Evolutionary conservation across 306 rosid genomes (phyloP).

Genomic region (Rosa multiflora): DNA sequence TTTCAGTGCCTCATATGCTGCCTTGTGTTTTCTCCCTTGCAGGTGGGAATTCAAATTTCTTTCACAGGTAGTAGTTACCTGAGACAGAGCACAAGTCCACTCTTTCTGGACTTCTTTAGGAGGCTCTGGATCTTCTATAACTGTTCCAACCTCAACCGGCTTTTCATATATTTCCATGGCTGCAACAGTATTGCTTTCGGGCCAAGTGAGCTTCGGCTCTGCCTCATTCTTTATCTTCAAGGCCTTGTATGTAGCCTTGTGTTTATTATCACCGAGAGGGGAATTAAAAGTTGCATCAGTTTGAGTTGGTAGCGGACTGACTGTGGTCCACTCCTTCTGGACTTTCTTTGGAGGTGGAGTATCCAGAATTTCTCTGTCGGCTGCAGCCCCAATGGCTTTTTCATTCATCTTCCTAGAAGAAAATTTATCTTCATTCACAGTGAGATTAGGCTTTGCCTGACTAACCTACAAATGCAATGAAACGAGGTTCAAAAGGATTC

Average conservation of each 20-base stretch:
- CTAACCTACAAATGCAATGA: conserved; percentile 31
- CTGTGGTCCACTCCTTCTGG: conserved; percentile 45
- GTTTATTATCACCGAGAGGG: neutral
- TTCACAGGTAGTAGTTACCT: conserved; percentile 19
- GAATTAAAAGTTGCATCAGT: conserved; percentile 11
- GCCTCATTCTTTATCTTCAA: neutral
- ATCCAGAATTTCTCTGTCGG: conserved; percentile 17
- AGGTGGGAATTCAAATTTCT: conserved; percentile 21
- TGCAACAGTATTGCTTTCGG: neutral
- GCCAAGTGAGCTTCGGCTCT: neutral
- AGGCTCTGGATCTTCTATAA: conserved; percentile 21
- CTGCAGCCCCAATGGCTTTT: neutral
- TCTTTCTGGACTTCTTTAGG: conserved; percentile 38
- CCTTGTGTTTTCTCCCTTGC: conserved; percentile 36
- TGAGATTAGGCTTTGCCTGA: neutral
- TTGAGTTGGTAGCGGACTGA: conserved; percentile 25
- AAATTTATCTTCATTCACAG: neutral
- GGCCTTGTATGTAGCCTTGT: too few species aligned
- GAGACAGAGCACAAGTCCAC: conserved; percentile 50
- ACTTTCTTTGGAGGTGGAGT: conserved; percentile 21
- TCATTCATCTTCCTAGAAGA: conserved; percentile 3
- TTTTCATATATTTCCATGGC: conserved; percentile 1
- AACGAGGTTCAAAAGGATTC: neutral
- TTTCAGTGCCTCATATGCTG: conserved; percentile 29
- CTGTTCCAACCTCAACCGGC: neutral